Base-by-base conservation (phyloP, 768 basidiomycete genomes). In the Daedalea quercina region DNA sequence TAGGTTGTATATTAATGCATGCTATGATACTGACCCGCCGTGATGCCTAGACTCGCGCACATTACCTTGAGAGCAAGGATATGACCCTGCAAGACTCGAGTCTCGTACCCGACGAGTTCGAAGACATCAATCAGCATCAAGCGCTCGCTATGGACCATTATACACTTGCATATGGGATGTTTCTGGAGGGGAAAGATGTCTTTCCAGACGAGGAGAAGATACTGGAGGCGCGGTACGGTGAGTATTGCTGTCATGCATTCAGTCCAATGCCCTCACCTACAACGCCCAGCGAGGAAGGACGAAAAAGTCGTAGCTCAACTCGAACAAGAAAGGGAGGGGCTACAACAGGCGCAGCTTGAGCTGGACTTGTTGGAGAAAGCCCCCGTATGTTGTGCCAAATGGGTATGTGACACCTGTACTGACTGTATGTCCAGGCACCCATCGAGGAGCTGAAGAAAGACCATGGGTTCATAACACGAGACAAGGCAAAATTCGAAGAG, bases 91-190 rank as follows among this genome's bases (percentile, higher is more conserved):
- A 87, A 64, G 76, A 79, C 46, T 70, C 80, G 9, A 69, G 69
- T 6, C 72, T 73, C 43, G 66, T 92, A 35, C 84, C 87, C 0
- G 87, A 84, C 46, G 86, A 90, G 63, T 88, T 94, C 56, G 82
- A 84, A 41, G 82, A 87, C 58, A 76, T 76, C 6, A 75, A 81
- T 53, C 84, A 93, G 43, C 87, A 91, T 51, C 79, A 78, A 55
- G 85, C 87, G 0, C 72, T 92, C 19, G 85, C 85, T n/a, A 86
- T 89, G 54, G 79, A 85, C 50, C 90, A 87, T 67, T 82, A 79
- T 44, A 72, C 79, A 15, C 75, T 80, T 47, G 76, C 88, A 0
- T 92, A 92, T 59, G 71, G 76, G 4, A 60, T 76, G 3, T 90
- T 90, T 73, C 69, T 91, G 28, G 77, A 82, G 50, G 76, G 80